phyloP scores from a whole-genome alignment of 1,284 basidiomycete genomes.

The Malassezia vespertilionis region DNA sequence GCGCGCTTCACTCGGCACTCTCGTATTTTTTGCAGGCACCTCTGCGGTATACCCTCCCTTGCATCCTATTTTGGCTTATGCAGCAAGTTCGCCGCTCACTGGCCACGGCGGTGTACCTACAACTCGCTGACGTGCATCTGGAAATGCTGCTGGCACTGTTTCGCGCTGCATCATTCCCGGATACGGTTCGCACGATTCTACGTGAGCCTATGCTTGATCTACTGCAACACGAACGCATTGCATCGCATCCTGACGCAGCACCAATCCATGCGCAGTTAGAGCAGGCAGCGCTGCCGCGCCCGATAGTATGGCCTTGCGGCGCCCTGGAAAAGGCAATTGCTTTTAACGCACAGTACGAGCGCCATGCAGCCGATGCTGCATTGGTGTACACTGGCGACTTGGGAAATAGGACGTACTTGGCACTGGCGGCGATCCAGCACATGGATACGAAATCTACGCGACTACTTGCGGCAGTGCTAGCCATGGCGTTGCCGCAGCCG shows the following conservation, averaged over 20 bases:
- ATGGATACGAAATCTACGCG: no score
- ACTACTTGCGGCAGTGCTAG: no score
- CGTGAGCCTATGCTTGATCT: background rate
- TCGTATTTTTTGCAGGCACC: constrained; percentile 12
- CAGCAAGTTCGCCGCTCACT: background rate
- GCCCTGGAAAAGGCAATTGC: background rate
- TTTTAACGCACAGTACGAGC: no score
- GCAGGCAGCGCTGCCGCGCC: background rate
- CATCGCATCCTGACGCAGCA: background rate
- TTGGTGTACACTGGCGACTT: background rate
- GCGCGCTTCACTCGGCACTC: background rate
- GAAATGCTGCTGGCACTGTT: constrained; percentile 2
- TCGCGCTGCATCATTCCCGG: background rate
- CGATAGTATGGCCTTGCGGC: background rate
- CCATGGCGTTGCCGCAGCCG: no score
- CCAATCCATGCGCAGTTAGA: background rate
- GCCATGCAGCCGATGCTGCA: background rate
- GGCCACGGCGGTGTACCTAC: background rate
- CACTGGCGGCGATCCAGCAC: no score
- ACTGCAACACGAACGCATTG: background rate
- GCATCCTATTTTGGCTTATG: constrained; percentile 6
- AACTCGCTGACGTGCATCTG: background rate
- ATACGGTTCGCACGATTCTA: background rate
- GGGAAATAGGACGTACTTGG: no score
- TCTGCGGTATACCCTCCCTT: constrained; percentile 3